Base-by-base conservation (phyloP, 139 green algal genomes). In the Tetraselmis chui region DNA sequence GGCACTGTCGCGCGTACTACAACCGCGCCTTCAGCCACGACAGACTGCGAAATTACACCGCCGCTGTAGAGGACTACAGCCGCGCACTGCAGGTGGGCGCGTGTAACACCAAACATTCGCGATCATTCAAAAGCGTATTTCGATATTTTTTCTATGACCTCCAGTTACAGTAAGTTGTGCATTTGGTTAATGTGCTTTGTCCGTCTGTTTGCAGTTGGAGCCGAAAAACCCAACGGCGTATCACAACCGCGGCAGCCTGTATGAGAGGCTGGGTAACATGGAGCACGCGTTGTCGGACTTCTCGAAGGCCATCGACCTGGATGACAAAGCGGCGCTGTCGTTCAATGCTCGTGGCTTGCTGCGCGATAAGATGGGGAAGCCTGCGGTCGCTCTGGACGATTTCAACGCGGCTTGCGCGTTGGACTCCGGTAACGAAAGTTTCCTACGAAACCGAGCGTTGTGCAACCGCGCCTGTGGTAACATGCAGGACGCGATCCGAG, bases 1-100 rank as follows among this genome's bases (percentile, higher is more conserved):
- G 77, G 0, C 93, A 97, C 90, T 92, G 89, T 87, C 83, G 93
- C 18, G 92, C 92, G 1, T 93, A 90, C 83, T 96, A 94, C 89
- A 97, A 97, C 88, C 87, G 93, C 2, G 92, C 88, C 0, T 95
- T 94, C 84, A 89, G 87, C 45, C 83, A 90, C 80, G 89, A 90
- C 76, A 87, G 89, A 31, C 85, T 94, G 67, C 76, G 82, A 18
- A 85, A 83, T 18, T 87, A 83, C 45, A 82, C 90, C 25, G 86
- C 89, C 59, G 92, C 91, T 0, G 77, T 94, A 0, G 80, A 84
- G 0, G 93, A 97, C 87, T 97, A 97, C 84, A 90, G 76, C 0
- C 75, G 32, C 18, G 89, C 93, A 23, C 84, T 95, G 79, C 77
- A 86, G 29, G 82, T 96, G 81, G 18, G 2, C 27, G 18, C 27